Percentiles rank a stretch among this genome's conserved stretches.
Evolutionary conservation across 2,329 filamentous ascomycete species (phyloP).

Genomic region (Microcyclosporella mali): DNA sequence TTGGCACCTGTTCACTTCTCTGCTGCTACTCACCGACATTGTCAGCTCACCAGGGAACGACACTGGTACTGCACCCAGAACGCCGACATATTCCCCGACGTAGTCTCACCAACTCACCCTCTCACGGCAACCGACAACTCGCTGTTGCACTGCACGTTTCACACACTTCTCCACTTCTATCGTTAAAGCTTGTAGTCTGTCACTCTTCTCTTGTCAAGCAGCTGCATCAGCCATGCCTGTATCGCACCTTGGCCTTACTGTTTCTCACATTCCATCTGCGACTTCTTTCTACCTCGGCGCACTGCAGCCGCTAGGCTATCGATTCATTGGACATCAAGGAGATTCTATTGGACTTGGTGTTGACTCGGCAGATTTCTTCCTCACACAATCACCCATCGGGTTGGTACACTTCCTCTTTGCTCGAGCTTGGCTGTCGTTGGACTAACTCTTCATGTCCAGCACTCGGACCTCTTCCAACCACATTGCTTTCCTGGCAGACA

Average conservation of each 20-base stretch:
- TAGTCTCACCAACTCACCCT: slow-evolving; percentile 4
- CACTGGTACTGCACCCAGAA: slow-evolving; percentile 2
- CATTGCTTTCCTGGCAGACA: slow-evolving; percentile 60
- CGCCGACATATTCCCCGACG: slow-evolving; percentile 8
- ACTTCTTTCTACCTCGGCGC: slow-evolving; percentile 78
- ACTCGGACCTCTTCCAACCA: slow-evolving; percentile 27
- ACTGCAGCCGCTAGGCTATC: slow-evolving; percentile 70
- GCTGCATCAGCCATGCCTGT: slow-evolving; percentile 47
- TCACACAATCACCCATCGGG: slow-evolving; percentile 56
- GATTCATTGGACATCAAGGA: slow-evolving; percentile 59
- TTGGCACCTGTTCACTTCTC: slow-evolving; percentile 8
- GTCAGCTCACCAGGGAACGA: too few species aligned
- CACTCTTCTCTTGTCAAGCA: slow-evolving; percentile 2
- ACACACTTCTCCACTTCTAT: slow-evolving; percentile 13
- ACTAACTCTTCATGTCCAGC: slow-evolving; percentile 13
- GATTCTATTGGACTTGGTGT: slow-evolving; percentile 58
- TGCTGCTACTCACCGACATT: neutral
- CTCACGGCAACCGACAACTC: slow-evolving; percentile 7
- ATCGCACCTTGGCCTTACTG: slow-evolving; percentile 59
- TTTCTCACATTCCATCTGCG: slow-evolving; percentile 71
- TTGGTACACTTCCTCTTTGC: slow-evolving; percentile 30
- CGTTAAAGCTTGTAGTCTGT: slow-evolving; percentile 11
- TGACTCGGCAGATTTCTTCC: slow-evolving; percentile 57
- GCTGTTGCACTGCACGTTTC: slow-evolving; percentile 10
- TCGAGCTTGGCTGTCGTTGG: neutral